Evolutionary conservation across 2,329 filamentous ascomycete genomes (phyloP).

Genomic region (Fusarium pininemorale): DNA sequence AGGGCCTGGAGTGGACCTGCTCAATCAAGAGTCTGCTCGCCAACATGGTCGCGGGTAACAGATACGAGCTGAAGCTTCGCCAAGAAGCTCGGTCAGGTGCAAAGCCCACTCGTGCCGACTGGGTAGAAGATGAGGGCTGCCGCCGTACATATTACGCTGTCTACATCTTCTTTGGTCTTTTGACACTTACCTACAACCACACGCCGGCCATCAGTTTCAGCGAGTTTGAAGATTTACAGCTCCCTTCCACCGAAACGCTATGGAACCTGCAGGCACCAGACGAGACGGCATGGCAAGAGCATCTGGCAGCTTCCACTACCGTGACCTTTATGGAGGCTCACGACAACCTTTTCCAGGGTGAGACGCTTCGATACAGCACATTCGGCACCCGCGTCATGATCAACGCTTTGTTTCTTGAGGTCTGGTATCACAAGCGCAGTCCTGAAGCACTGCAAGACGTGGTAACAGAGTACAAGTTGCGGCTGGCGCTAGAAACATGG

Average conservation of each 20-base stretch:
- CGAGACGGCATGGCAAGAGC: conserved; percentile 85
- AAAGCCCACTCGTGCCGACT: conserved; percentile 83
- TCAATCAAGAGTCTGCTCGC: conserved; percentile 98
- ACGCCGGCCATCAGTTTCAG: conserved; percentile 98
- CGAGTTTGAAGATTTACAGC: conserved; percentile 91
- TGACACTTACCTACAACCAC: conserved; percentile 97
- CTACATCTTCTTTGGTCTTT: conserved; percentile 97
- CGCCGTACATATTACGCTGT: conserved; percentile 97
- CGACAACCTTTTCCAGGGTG: conserved; percentile 94
- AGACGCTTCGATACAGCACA: conserved; percentile 89
- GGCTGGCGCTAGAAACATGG: conserved; percentile 97
- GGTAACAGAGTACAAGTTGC: conserved; percentile 97
- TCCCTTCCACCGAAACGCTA: conserved; percentile 91
- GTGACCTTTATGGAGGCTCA: conserved; percentile 94
- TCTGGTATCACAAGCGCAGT: conserved; percentile 99
- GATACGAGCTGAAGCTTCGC: conserved; percentile 94
- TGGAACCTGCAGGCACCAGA: conserved; percentile 89
- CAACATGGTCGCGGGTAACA: conserved; percentile 98
- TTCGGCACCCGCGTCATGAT: conserved; percentile 99
- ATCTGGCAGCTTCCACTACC: conserved; percentile 73
- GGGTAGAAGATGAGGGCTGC: conserved; percentile 97
- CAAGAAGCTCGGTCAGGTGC: conserved; percentile 84
- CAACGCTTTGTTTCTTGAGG: conserved; percentile 96
- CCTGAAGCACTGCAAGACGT: conserved; percentile 98
- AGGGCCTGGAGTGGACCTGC: conserved; percentile 97